Base-by-base conservation (phyloP, 75 land plant species). In the Cunninghamia lanceolata region DNA sequence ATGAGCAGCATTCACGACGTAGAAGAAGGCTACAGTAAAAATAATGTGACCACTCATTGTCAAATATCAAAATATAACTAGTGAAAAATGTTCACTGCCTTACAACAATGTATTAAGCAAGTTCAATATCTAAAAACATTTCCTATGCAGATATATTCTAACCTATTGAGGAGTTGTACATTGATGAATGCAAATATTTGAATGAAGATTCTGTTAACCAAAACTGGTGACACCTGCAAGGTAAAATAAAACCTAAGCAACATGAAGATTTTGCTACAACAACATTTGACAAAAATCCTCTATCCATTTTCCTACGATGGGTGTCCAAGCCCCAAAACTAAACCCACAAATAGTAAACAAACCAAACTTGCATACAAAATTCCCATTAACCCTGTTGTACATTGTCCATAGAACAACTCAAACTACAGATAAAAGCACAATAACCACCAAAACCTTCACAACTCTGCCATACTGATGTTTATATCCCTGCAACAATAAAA, bases 1-100 rank as follows among this genome's bases (percentile, higher is more conserved):
- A 96, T 86, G 98, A 96, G 84, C 99, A 98, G 76, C 99, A 98
- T 79, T 98, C 99, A n/a, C 99, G 90, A 71, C 98, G 92, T 92
- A 98, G 88, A 45, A 98, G 94, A 85, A 98, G 94, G 86, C 99
- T 98, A 92, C 86, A 85, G 35, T 77, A 19, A 87, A 47, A 11
- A 38, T 14, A 54, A 76, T 43, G 76, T 13, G 9, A 39, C 63
- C 34, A n/a, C 66, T 52, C 21, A n/a, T n/a, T n/a, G n/a, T n/a
- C n/a, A n/a, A n/a, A n/a, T n/a, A n/a, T n/a, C n/a, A n/a, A n/a
- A n/a, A n/a, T n/a, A n/a, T n/a, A n/a, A n/a, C n/a, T n/a, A n/a
- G n/a, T n/a, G n/a, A n/a, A n/a, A n/a, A n/a, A 4, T 82, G 25
- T 9, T 30, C 32, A 28, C 43, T 43, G 82, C 21, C 30, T 15